phyloP scores from a whole-genome alignment of 257 asterid genomes.

The Penstemon newberryi region DNA sequence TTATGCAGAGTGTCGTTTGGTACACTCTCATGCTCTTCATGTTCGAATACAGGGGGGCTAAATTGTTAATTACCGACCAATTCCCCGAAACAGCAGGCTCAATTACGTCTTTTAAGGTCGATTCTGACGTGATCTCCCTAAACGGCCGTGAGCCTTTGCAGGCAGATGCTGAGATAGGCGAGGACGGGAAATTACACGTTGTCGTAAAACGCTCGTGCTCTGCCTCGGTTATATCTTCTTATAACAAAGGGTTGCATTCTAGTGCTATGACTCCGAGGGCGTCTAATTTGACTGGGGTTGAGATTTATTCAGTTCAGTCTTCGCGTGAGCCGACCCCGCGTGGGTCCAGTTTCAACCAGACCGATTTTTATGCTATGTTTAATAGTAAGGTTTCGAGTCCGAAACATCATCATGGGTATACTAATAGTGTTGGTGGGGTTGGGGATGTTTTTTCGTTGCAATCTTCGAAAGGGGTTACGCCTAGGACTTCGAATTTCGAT shows the following conservation, averaged over 20 bases:
- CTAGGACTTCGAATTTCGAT: slow-evolving; percentile 81
- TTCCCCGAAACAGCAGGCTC: slow-evolving; percentile 89
- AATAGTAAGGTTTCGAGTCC: slow-evolving; percentile 78
- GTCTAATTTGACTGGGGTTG: slow-evolving; percentile 79
- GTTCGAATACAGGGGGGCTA: slow-evolving; percentile 86
- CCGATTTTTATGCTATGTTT: slow-evolving; percentile 88
- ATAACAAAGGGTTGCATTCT: slow-evolving; percentile 47
- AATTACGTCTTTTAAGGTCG: slow-evolving; percentile 74
- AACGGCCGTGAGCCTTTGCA: slow-evolving; percentile 85
- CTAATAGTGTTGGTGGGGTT: slow-evolving; percentile 58
- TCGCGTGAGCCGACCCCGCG: slow-evolving; percentile 88
- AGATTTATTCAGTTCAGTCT: slow-evolving; percentile 86
- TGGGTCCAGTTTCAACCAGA: slow-evolving; percentile 80
- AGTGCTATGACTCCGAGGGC: slow-evolving; percentile 71
- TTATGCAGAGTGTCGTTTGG: slow-evolving; percentile 87
- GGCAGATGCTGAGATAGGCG: slow-evolving; percentile 86
- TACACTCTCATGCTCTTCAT: slow-evolving; percentile 78
- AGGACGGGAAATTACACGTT: slow-evolving; percentile 84
- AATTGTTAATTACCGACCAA: slow-evolving; percentile 66
- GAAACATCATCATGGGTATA: slow-evolving; percentile 53
- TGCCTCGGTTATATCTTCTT: slow-evolving; percentile 54
- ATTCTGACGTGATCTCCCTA: slow-evolving; percentile 77
- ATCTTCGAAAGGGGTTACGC: slow-evolving; percentile 80
- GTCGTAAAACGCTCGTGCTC: slow-evolving; percentile 67
- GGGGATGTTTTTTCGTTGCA: slow-evolving; percentile 73